These are phyloP conservation scores for Blastobotrys persicus DNA, from an alignment of 1,139 yeast species.

Conservation along the genomic window DNA sequence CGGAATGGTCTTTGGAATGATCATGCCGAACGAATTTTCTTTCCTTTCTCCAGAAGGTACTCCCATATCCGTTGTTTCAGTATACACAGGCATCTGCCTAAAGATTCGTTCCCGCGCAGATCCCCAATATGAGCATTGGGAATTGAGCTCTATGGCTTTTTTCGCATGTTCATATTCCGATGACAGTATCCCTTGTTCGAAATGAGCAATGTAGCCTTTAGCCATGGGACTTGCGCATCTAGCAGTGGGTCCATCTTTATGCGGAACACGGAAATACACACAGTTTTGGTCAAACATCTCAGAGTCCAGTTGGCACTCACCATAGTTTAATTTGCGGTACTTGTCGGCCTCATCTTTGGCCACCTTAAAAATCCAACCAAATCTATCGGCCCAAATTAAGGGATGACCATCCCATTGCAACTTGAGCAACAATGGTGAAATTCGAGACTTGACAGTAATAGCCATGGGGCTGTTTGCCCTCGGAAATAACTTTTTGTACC, in stretches of 20 bases:
- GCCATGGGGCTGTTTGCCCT: conserved; percentile 45
- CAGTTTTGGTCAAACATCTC: conserved; percentile 19
- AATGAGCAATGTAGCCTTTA: conserved; percentile 66
- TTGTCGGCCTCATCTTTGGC: conserved; percentile 39
- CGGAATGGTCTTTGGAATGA: conserved; percentile 76
- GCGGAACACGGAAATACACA: conserved; percentile 71
- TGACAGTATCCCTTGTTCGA: conserved; percentile 69
- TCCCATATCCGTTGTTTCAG: conserved; percentile 36
- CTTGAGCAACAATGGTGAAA: conserved; percentile 71
- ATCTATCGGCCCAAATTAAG: conserved; percentile 67
- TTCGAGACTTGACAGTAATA: conserved; percentile 68
- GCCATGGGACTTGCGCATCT: conserved; percentile 80
- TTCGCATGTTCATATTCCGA: conserved; percentile 73
- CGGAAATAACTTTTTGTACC: conserved; percentile 79
- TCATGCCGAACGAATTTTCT: conserved; percentile 55
- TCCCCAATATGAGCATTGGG: conserved; percentile 89
- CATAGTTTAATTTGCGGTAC: conserved; percentile 54
- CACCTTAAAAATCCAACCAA: conserved; percentile 89
- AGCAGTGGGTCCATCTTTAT: conserved; percentile 75
- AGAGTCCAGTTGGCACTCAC: conserved; percentile 38
- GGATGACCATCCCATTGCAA: conserved; percentile 88
- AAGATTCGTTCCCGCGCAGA: conserved; percentile 81
- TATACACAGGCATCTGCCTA: conserved; percentile 79
- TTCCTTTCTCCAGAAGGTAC: conserved; percentile 29
- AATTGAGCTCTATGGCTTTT: conserved; percentile 72